Evolutionary conservation across 2,329 filamentous ascomycete genomes (phyloP), one percentile per base, ranked within the genome.

Genomic region (Calonectria fujianensis): DNA sequence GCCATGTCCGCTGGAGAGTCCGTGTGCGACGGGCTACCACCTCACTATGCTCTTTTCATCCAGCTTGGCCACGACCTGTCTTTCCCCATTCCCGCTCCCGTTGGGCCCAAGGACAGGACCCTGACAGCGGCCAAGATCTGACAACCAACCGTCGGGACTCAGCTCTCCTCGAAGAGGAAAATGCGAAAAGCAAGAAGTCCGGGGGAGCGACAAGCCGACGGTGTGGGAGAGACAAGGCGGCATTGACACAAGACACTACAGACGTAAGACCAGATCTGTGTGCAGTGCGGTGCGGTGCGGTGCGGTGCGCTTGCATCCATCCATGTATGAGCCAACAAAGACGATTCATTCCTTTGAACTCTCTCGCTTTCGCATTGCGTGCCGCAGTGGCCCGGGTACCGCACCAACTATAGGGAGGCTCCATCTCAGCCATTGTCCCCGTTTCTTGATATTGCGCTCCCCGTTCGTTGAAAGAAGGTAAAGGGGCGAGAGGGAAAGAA

Each of bases 11-110:
- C 79, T 77, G 74, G 63, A 78, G 69, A 78, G 79, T 77, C 78
- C 75, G 79, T 80, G 79, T 79, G 74, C 73, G 72, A 79, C 74
- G 78, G 57, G 79, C 76, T 79, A 79, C 78, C 71, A 80, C 79
- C 71, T 79, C 74, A 75, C 79, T 80, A 80, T 79, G 39, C 79
- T 80, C 77, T 63, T 81, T 81, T 80, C 77, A 80, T 77, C 48
- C 64, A 68, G 57, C 50, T 69, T 69, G 73, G 39, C 65, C 64
- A 51, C 67, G 69, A 72, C 64, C n/a, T 72, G 77, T 73, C 76
- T 77, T 76, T 80, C 68, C 70, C 76, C 74, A 75, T 78, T 74
- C 76, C 73, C 61, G 72, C 74, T 70, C 72, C 75, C 75, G 72
- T 79, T 72, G 63, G 69, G 35, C 67, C 72, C 67, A 74, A 74